Base-by-base conservation (phyloP, 768 basidiomycete species). In the Lepiota subincarnata region DNA sequence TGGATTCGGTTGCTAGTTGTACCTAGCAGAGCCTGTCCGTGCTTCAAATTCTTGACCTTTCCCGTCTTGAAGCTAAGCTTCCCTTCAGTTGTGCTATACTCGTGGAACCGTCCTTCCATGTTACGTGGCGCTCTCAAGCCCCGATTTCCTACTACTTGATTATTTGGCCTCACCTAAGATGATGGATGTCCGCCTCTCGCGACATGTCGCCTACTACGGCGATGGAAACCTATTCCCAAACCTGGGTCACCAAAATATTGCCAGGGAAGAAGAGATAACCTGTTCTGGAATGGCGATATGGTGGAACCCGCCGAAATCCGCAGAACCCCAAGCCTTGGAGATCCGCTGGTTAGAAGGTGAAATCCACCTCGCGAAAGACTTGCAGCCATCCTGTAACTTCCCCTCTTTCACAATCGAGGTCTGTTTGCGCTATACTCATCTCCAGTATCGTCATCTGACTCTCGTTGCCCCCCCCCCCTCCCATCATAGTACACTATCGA, bases 311-410 rank as follows among this genome's bases (percentile, higher is more conserved):
- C 47, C 48, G 14, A 58, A 48, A 18, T 16, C 35, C 13, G 48
- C 50, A 22, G 42, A 45, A 26, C 43, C 37, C 11, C 48, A 45
- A 35, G 45, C 55, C 16, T 39, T 31, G 19, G 11, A 48, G 22
- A 11, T 46, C 11, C 51, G 49, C n/a, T 41, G 50, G 38, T 31
- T 63, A n/a, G 60, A 61, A 42, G 62, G 62, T 4, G 62, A 60
- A 44, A 60, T 63, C 8, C 59, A 63, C 41, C 50, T 63, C 14
- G 18, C 55, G 0, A 46, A 50, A 13, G 53, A 60, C 11, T 41
- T 60, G 31, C 14, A 43, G 12, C 62, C 60, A 0, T 50, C 57
- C 0, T 60, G 52, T 24, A 39, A 51, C 34, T 57, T 48, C 24
- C 14, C 51, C 14, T 50, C 44, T 4, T 57, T 60, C 16, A 38